Conservation (phyloP, 306 rosid genomes). For the Cicer chorassanicum region DNA sequence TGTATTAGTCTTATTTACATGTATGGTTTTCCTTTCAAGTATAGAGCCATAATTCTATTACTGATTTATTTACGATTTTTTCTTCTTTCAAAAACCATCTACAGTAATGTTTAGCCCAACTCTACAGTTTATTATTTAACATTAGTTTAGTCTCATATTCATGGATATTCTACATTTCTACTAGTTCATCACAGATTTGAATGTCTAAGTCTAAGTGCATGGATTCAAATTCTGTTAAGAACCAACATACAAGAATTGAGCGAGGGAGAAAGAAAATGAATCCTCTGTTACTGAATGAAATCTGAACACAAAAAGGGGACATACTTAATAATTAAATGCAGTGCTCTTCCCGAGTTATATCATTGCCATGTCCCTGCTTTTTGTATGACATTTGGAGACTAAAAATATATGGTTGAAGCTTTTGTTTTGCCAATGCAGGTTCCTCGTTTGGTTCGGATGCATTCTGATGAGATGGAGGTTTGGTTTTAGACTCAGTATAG, state of each 20-base stretch:
- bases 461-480: slow-evolving; percentile 98
- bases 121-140: slow-evolving; percentile 1
- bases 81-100: not conserved
- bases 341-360: not conserved
- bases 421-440: slow-evolving; percentile 61
- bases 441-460: slow-evolving; percentile 98
- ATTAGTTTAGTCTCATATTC: not conserved
- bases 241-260: slow-evolving; percentile 18
- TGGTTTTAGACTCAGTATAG: slow-evolving; percentile 40
- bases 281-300: not conserved
- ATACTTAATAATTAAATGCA: slow-evolving; percentile 11
- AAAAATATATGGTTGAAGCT: slow-evolving; percentile 38
- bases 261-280: not conserved
- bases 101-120: slow-evolving; percentile 7
- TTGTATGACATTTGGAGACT: slow-evolving; percentile 9
- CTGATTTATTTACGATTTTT: slow-evolving; percentile 7
- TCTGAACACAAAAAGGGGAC: not conserved
- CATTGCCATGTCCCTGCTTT: slow-evolving; percentile 9
- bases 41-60: not conserved
- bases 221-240: slow-evolving; percentile 16
- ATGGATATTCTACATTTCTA: slow-evolving; percentile 2
- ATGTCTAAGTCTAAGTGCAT: slow-evolving; percentile 8
- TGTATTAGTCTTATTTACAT: not conserved
- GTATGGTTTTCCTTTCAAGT: slow-evolving; percentile 7
- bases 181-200: slow-evolving; percentile 6